Evolutionary conservation across 768 basidiomycete species (phyloP).

Genomic region (Naganishia kalamii): DNA sequence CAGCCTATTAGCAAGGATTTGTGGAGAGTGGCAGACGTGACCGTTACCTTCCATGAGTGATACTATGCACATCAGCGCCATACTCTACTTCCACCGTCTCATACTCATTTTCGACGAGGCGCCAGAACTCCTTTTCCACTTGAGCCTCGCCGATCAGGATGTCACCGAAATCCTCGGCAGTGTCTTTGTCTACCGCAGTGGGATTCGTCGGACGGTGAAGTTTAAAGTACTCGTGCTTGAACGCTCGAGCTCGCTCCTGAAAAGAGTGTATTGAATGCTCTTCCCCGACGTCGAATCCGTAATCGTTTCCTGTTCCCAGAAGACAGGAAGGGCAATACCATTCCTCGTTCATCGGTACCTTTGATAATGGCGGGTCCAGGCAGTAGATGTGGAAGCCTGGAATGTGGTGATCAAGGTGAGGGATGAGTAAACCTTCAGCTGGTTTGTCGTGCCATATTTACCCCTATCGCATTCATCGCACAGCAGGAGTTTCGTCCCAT

Average conservation of each 20-base stretch:
- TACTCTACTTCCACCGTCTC: conserved; percentile 98
- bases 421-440: conserved; percentile 20
- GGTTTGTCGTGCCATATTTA: conserved; percentile 40
- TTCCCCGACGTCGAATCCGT: conserved; percentile 96
- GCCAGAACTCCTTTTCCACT: conserved; percentile 93
- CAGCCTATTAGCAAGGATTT: neutral
- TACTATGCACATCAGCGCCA: conserved; percentile 97
- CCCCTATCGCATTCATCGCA: conserved; percentile 82
- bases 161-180: conserved; percentile 48
- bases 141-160: conserved; percentile 66
- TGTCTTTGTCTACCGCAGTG: conserved; percentile 7
- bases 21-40: too few species aligned
- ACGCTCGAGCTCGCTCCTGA: conserved; percentile 81
- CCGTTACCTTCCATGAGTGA: conserved; percentile 69
- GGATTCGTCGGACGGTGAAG: conserved; percentile 50
- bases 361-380: conserved; percentile 77
- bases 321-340: conserved; percentile 95
- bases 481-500: conserved; percentile 83
- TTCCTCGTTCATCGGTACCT: conserved; percentile 76
- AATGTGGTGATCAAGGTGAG: too few species aligned
- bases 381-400: conserved; percentile 95
- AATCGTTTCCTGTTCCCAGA: conserved; percentile 85
- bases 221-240: conserved; percentile 83
- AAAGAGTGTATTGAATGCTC: conserved; percentile 89
- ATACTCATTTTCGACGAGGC: conserved; percentile 75